These are phyloP conservation scores for Malassezia yamatoensis DNA, from an alignment of 1,284 basidiomycete genomes.

Conservation along the genomic window DNA sequence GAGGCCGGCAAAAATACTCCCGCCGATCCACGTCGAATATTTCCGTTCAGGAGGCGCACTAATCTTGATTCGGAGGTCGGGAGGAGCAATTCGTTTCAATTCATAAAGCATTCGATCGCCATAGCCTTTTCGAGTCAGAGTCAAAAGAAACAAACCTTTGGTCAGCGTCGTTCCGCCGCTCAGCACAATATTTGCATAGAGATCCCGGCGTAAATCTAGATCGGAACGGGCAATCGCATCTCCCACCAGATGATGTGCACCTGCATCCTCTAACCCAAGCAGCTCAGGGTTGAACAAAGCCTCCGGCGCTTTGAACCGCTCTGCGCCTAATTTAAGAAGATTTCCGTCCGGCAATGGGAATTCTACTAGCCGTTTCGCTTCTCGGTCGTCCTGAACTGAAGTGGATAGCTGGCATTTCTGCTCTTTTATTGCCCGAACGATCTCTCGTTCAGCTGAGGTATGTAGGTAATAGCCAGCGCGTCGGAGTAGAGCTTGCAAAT, in stretches of 20 bases:
- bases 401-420: slow-evolving; percentile 90
- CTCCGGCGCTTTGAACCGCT: slow-evolving; percentile 93
- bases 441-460: slow-evolving; percentile 92
- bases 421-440: slow-evolving; percentile 95
- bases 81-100: slow-evolving; percentile 88
- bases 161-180: slow-evolving; percentile 79
- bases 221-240: slow-evolving; percentile 54
- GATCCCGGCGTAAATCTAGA: slow-evolving; percentile 76
- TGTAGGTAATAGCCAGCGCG: slow-evolving; percentile 91
- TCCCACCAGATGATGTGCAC: slow-evolving; percentile 75
- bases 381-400: slow-evolving; percentile 89
- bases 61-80: slow-evolving; percentile 98
- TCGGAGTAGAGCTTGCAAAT: slow-evolving; percentile 82
- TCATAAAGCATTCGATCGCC: slow-evolving; percentile 90
- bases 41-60: slow-evolving; percentile 99
- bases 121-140: slow-evolving; percentile 51
- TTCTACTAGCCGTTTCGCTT: slow-evolving; percentile 61
- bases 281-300: slow-evolving; percentile 96
- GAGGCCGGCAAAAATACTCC: slow-evolving; percentile 67
- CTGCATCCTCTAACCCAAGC: slow-evolving; percentile 88
- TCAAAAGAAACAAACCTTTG: slow-evolving; percentile 19
- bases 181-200: slow-evolving; percentile 93
- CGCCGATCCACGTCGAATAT: slow-evolving; percentile 99
- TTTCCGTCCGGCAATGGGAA: slow-evolving; percentile 94
- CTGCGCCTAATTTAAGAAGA: slow-evolving; percentile 79